Conservation (phyloP, 805 yeast genomes). For the Lipomyces kockii region DNA sequence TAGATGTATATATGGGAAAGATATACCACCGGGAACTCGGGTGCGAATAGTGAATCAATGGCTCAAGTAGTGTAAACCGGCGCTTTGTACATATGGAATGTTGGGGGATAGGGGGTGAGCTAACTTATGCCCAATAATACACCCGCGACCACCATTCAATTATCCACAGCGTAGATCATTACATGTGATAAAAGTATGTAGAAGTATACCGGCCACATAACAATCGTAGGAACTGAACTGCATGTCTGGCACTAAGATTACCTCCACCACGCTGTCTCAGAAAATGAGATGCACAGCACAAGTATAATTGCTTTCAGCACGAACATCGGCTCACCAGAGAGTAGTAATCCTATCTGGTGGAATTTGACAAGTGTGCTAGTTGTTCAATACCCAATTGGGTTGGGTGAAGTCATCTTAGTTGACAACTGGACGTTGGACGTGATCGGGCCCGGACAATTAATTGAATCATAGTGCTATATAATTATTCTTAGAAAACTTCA, state of each 20-base stretch:
- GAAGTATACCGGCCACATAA: constrained; percentile 34
- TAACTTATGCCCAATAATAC: background rate
- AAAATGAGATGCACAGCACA: background rate
- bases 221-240: background rate
- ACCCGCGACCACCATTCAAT: background rate
- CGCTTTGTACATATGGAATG: background rate
- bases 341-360: constrained; percentile 25
- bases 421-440: background rate
- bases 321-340: constrained; percentile 36
- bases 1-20: background rate
- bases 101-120: background rate
- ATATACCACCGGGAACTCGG: background rate
- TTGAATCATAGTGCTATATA: background rate
- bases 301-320: constrained; percentile 29
- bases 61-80: background rate
- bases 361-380: constrained; percentile 37
- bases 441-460: background rate
- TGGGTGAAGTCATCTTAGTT: background rate
- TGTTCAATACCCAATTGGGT: background rate
- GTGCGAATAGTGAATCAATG: background rate
- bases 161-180: background rate
- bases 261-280: constrained; percentile 13
- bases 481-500: background rate
- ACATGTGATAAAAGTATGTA: constrained; percentile 10
- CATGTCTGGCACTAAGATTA: constrained; percentile 30